Conservation (phyloP, 2,329 filamentous ascomycete species). For the Fusarium pseudograminearum region DNA sequence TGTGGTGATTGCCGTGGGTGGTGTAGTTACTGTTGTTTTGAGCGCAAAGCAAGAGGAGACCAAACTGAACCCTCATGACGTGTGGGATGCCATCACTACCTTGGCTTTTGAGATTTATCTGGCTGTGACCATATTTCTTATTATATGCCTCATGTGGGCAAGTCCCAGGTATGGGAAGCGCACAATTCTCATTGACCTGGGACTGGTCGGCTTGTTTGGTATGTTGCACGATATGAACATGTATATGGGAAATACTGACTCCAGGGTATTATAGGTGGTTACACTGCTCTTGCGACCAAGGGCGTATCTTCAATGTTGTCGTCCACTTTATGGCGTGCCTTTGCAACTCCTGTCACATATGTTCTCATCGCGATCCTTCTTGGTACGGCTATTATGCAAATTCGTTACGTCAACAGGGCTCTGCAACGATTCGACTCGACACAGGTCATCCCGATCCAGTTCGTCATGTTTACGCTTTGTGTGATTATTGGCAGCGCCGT, state of each 20-base stretch:
- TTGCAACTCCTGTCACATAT: conserved; percentile 94
- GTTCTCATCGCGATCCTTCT: conserved; percentile 83
- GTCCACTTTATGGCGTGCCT: conserved; percentile 86
- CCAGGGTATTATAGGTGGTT: conserved; percentile 73
- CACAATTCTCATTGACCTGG: conserved; percentile 91
- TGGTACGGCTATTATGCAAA: conserved; percentile 91
- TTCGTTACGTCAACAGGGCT: conserved; percentile 91
- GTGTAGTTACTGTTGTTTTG: conserved; percentile 91
- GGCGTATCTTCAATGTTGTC: conserved; percentile 96
- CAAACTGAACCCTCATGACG: conserved; percentile 89
- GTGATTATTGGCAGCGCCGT: conserved; percentile 95
- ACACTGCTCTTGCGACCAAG: conserved; percentile 96
- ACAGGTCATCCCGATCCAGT: conserved; percentile 97
- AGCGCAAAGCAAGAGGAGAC: conserved; percentile 91
- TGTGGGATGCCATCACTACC: conserved; percentile 88
- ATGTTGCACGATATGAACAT: conserved; percentile 51
- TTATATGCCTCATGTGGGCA: conserved; percentile 81
- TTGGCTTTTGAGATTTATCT: conserved; percentile 94
- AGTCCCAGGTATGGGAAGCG: conserved; percentile 87
- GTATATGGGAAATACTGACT: conserved; percentile 18
- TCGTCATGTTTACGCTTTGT: conserved; percentile 94
- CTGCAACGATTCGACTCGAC: conserved; percentile 96
- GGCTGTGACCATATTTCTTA: conserved; percentile 78
- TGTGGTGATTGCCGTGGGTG: conserved; percentile 86
- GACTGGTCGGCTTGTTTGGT: conserved; percentile 94